These are phyloP conservation scores for Backusella luteola DNA, from an alignment of 192 early-diverging fungal species.

Conservation along the genomic window DNA sequence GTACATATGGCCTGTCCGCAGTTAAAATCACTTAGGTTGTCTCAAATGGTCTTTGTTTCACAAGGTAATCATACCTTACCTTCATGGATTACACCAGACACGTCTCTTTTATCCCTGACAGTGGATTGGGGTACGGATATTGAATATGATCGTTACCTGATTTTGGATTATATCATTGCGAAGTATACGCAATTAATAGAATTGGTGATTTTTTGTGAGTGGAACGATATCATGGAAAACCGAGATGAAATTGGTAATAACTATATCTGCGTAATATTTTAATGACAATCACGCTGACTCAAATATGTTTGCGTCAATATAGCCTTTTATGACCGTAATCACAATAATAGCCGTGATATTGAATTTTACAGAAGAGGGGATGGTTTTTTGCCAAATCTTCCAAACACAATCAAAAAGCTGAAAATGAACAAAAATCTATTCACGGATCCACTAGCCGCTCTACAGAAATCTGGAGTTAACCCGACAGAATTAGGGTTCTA, in stretches of 20 bases:
- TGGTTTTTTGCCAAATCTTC: not conserved
- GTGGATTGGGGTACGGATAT: not conserved
- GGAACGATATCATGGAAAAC: not conserved
- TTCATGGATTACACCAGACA: not conserved
- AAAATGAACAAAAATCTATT: not conserved
- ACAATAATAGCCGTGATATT: too few relatives aligned
- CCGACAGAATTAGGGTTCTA: not conserved
- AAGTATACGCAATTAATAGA: not conserved
- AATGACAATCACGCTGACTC: too few relatives aligned
- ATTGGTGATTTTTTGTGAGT: not conserved
- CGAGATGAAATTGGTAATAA: too few relatives aligned
- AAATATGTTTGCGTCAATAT: too few relatives aligned
- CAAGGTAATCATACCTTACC: not conserved
- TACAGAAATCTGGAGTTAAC: not conserved
- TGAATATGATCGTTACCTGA: not conserved
- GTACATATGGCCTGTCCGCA: not conserved
- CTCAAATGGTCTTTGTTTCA: not conserved
- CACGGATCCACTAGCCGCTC: not conserved
- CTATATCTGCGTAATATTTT: too few relatives aligned
- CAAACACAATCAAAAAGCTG: not conserved
- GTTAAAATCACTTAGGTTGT: not conserved
- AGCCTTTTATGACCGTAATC: too few relatives aligned
- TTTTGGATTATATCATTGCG: not conserved
- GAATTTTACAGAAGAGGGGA: not conserved
- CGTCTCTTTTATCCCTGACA: not conserved